Conservation (phyloP, 1,284 basidiomycete genomes). For the Entoloma clypeatum region DNA sequence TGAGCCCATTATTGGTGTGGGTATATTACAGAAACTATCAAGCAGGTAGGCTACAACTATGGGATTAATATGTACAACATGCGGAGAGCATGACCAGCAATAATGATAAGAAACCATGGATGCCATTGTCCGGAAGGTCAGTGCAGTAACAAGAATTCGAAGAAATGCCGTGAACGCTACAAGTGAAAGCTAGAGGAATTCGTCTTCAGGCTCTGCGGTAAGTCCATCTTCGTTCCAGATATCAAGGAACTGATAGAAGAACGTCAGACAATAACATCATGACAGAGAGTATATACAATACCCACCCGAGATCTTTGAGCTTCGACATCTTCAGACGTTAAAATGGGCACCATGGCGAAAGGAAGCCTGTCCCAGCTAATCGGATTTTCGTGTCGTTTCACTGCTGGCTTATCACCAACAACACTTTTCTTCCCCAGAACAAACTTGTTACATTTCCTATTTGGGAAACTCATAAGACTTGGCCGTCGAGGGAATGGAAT, state of each 20-base stretch:
- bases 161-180: background rate
- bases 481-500: constrained; percentile 1
- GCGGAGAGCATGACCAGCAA: too few relatives aligned
- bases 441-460: constrained; percentile 86
- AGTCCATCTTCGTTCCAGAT: constrained; percentile 78
- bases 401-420: constrained; percentile 76
- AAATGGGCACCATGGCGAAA: constrained; percentile 55
- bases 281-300: constrained; percentile 5
- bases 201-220: constrained; percentile 23
- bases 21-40: too few relatives aligned
- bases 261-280: background rate
- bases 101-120: too few relatives aligned
- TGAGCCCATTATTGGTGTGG: too few relatives aligned
- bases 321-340: constrained; percentile 55
- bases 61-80: too few relatives aligned
- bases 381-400: constrained; percentile 55
- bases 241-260: constrained; percentile 56
- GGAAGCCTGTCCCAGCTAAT: constrained; percentile 72
- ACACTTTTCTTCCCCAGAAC: constrained; percentile 82
- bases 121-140: too few relatives aligned
- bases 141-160: background rate
- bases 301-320: constrained; percentile 57
- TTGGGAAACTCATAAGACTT: constrained; percentile 7
- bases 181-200: constrained; percentile 12
- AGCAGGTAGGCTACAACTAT: too few relatives aligned